A percentile compares a stretch with the other conserved stretches of the same genome.
Evolutionary conservation across 371 early-diverging fungal species (phyloP).

Genomic region (Mortierella sp.): DNA sequence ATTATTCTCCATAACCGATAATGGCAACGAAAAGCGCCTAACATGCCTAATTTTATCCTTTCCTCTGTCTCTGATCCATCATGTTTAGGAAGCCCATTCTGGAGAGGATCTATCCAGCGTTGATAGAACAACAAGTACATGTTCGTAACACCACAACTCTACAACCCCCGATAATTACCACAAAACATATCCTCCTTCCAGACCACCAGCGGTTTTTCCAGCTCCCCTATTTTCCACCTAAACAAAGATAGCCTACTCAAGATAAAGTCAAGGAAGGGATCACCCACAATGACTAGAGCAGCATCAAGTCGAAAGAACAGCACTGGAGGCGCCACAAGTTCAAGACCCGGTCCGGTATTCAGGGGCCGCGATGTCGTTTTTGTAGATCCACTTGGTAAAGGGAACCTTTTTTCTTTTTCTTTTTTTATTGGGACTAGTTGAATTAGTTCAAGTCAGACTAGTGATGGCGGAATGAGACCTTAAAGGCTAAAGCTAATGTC

Average conservation of each 20-base stretch:
- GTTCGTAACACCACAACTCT: not conserved
- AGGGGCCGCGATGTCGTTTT: conserved; percentile 68
- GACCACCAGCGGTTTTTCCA: not conserved
- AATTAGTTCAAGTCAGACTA: conserved; percentile 2
- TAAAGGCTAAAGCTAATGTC: not conserved
- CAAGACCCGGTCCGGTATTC: conserved; percentile 51
- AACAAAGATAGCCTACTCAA: not conserved
- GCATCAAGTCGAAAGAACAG: conserved; percentile 44
- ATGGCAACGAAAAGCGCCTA: not conserved
- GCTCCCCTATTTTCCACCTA: not conserved
- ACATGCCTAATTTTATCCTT: not conserved
- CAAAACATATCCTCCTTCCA: not conserved
- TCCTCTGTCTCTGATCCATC: conserved; percentile 5
- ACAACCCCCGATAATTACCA: not conserved
- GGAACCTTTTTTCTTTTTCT: not conserved
- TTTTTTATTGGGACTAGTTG: too few relatives aligned
- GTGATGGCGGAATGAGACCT: conserved; percentile 13
- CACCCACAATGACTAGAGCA: conserved; percentile 50
- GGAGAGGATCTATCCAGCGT: not conserved
- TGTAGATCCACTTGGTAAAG: conserved; percentile 65
- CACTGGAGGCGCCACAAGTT: conserved; percentile 21
- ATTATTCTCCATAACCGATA: not conserved
- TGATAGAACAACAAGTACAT: not conserved
- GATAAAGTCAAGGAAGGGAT: conserved; percentile 4
- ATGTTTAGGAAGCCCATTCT: not conserved